A percentile compares a stretch with the other conserved stretches of the same genome.
Conservation (phyloP, 202 grass and related monocot genomes). For the Tripidium arundinaceum region DNA sequence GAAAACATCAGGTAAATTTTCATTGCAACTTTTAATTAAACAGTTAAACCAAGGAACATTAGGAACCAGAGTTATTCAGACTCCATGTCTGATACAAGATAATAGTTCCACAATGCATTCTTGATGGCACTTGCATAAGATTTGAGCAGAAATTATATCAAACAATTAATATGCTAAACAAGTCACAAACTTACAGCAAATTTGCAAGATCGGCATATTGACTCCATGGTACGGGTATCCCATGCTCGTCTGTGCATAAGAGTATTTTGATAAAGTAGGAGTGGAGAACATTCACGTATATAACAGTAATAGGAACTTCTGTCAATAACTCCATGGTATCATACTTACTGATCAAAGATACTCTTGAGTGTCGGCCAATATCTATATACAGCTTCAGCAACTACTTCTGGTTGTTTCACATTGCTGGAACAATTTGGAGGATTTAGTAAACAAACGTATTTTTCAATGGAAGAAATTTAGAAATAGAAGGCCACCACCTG, state of each 20-base stretch:
- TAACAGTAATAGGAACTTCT: constrained; percentile 15
- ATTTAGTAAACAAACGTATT: constrained; percentile 35
- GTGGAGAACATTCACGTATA: neutral
- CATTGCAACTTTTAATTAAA: neutral
- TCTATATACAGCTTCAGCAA: constrained; percentile 80
- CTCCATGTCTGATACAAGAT: neutral
- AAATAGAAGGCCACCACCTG: constrained; percentile 51
- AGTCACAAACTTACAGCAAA: constrained; percentile 75
- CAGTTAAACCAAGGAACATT: neutral
- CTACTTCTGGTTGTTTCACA: constrained; percentile 81
- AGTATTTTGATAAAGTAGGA: constrained; percentile 33
- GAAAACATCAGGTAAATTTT: neutral
- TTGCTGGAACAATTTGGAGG: constrained; percentile 57
- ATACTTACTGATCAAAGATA: constrained; percentile 95
- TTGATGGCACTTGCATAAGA: neutral
- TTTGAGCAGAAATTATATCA: constrained; percentile 26
- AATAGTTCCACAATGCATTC: neutral
- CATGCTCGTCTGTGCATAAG: constrained; percentile 71
- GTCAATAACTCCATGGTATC: neutral
- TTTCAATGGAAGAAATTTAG: constrained; percentile 12
- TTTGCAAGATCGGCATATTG: constrained; percentile 88
- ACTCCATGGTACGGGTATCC: constrained; percentile 98
- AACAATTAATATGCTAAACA: constrained; percentile 24
- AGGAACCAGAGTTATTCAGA: constrained; percentile 4
- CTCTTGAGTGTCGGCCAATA: constrained; percentile 83